These are phyloP conservation scores for Lotus japonicus DNA, from an alignment of 306 rosid species.

Conservation along the genomic window DNA sequence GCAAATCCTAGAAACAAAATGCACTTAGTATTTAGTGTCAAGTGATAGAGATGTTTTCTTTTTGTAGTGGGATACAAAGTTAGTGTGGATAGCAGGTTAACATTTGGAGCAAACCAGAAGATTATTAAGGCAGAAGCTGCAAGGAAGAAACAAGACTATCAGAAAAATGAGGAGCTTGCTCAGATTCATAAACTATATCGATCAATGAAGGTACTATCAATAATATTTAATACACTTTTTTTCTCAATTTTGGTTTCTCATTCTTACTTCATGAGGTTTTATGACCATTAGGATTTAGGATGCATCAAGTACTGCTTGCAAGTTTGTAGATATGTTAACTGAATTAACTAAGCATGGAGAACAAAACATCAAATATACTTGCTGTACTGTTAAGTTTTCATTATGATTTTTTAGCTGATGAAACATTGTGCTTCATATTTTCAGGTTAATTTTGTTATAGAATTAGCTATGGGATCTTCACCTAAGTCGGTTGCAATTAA, in stretches of 20 bases:
- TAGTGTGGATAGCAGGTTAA: constrained; percentile 36
- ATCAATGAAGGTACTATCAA: constrained; percentile 34
- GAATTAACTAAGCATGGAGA: no score
- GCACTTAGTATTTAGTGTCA: no score
- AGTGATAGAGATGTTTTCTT: not conserved
- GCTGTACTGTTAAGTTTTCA: not conserved
- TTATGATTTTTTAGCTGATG: not conserved
- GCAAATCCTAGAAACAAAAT: no score
- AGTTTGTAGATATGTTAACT: no score
- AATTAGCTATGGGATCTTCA: constrained; percentile 46
- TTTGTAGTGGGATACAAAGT: constrained; percentile 59
- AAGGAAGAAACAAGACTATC: constrained; percentile 37
- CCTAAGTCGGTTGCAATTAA: constrained; percentile 43
- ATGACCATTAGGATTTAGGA: no score
- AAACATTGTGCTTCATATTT: constrained; percentile 5
- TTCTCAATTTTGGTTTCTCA: not conserved
- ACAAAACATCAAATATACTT: no score
- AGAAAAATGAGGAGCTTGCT: constrained; percentile 28
- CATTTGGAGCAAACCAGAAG: constrained; percentile 43
- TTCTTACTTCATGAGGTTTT: no score
- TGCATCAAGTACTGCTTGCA: no score
- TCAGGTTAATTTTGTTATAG: constrained; percentile 52
- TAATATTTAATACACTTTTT: not conserved
- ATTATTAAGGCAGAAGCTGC: constrained; percentile 34
- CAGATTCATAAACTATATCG: constrained; percentile 35